Conservation (phyloP, 225 moss, liverwort and hornwort species). For the Sphagnum tenellum region DNA sequence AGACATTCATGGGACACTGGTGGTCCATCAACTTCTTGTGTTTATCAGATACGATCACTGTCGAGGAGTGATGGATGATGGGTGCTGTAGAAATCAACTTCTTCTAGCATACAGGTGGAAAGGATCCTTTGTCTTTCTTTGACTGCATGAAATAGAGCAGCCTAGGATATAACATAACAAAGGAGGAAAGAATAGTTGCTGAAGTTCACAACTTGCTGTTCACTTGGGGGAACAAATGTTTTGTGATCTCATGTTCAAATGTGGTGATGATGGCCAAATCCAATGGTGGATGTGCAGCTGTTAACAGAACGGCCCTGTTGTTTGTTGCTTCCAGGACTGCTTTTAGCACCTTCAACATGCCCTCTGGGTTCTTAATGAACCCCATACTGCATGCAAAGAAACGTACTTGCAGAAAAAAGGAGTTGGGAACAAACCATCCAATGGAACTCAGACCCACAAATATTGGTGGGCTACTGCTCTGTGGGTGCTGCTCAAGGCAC, state of each 20-base stretch:
- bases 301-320: slow-evolving; percentile 47
- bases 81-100: no score
- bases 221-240: no score
- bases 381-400: slow-evolving; percentile 54
- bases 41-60: no score
- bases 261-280: slow-evolving; percentile 29
- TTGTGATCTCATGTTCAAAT: slow-evolving; percentile 1
- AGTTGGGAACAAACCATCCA: slow-evolving; percentile 29
- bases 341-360: slow-evolving; percentile 36
- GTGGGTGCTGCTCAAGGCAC: neutral
- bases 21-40: no score
- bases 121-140: no score
- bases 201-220: no score
- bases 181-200: no score
- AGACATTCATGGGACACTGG: no score
- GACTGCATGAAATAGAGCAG: no score
- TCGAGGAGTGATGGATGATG: no score
- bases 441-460: slow-evolving; percentile 77
- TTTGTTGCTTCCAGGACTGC: slow-evolving; percentile 35
- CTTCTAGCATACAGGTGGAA: no score
- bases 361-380: slow-evolving; percentile 42
- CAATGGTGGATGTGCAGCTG: slow-evolving; percentile 55
- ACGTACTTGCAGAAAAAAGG: neutral
- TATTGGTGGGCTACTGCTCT: slow-evolving; percentile 21
- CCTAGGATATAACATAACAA: no score